These are phyloP conservation scores for Porcisia deanei DNA, from an alignment of 208 protist species.

Conservation along the genomic window DNA sequence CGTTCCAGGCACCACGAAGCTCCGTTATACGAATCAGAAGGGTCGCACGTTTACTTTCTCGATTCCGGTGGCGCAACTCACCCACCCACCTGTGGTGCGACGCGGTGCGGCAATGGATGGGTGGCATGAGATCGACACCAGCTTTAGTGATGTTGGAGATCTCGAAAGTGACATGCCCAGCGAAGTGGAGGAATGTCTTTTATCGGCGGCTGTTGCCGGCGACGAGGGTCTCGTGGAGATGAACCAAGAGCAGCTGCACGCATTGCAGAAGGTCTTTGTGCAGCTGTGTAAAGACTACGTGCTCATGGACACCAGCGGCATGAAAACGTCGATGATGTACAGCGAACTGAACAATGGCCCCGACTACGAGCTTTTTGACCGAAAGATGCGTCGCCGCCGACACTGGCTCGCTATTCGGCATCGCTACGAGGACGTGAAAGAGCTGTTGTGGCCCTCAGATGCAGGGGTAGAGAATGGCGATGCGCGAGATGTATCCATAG, in stretches of 20 bases:
- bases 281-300: constrained; percentile 78
- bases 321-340: constrained; percentile 72
- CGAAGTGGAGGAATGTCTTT: constrained; percentile 59
- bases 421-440: constrained; percentile 68
- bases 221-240: constrained; percentile 16
- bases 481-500: neutral
- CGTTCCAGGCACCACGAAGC: constrained; percentile 83
- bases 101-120: constrained; percentile 33
- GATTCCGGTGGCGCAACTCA: constrained; percentile 75
- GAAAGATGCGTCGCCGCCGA: constrained; percentile 64
- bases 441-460: constrained; percentile 73
- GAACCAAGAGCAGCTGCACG: constrained; percentile 25
- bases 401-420: constrained; percentile 83
- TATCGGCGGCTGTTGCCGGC: constrained; percentile 8
- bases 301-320: constrained; percentile 84
- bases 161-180: constrained; percentile 86
- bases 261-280: constrained; percentile 51
- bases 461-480: neutral
- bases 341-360: constrained; percentile 82
- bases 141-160: constrained; percentile 77
- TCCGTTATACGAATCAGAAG: constrained; percentile 85
- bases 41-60: constrained; percentile 84
- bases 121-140: constrained; percentile 81
- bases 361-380: constrained; percentile 86
- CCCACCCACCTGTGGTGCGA: constrained; percentile 64